Evolutionary conservation across 2,329 filamentous ascomycete genomes (phyloP), one percentile per base, ranked within the genome.

Genomic region (Aspergillus sclerotialis): DNA sequence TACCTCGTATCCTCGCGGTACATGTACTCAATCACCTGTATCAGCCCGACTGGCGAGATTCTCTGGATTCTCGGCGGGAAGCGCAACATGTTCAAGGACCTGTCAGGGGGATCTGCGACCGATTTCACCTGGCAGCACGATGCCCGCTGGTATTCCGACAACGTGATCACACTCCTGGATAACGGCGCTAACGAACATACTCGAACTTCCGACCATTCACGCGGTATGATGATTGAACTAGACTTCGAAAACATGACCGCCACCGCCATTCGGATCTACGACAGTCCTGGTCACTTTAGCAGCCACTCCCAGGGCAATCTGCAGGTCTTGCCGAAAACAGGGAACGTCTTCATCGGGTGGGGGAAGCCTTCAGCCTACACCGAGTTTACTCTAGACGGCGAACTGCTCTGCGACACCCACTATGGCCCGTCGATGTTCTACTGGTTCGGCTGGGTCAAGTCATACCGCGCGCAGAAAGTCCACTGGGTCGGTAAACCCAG

Each of bases 391-490:
- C 26, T 29, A 2, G 37, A 49, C 5, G 51, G 51, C 2, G 39
- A 45, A 8, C 15, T 56, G 7, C 21, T 51, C 24, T 56, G 52
- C 31, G 36, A 56, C 26, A 44, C 40, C 16, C 44, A 52, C 7
- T 63, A 60, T 5, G 66, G 61, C 10, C 68, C 68, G 23, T 73
- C 66, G 13, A 63, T 69, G 25, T 55, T 61, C 31, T 50, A 72
- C 38, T 52, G 55, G 7, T 53, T 73, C 17, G 63, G 70, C 28
- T 49, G 65, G 7, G 65, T 74, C 2, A 66, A 72, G 50, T 76
- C 70, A 33, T 80, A 80, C 45, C 68, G 76, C 12, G 69, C 67
- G 1, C 71, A 72, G 57, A 74, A 73, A 45, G 42, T 39, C 3
- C 59, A 68, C 38, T 80, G 75, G 72, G 62, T 67, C 4, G 73